Evolutionary conservation across 371 early-diverging fungal genomes (phyloP), one percentile per base, ranked within the genome.

Genomic region (Lichtheimia corymbifera): DNA sequence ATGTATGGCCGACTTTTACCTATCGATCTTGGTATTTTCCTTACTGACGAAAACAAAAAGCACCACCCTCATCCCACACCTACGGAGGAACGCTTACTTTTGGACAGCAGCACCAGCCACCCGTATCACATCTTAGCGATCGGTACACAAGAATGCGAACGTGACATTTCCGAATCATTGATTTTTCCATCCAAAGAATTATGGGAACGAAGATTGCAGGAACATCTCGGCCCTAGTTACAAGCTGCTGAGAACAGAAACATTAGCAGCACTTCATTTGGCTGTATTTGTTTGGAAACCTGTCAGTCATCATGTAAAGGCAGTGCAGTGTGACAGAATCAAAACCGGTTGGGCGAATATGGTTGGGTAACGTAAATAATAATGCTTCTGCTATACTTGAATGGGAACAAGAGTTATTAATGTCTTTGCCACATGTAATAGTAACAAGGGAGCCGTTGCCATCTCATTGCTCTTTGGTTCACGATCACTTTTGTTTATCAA

Each of bases 371-470:
- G 35, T 35, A 35, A 35, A 35, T 35, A 35, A 35, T 35, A 35
- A 68, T 55, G 44, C 50, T 27, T 52, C 22, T 11, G 20, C 20
- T 40, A 17, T 40, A 27, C 20, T 7, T 18, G 5, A 17, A 22
- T 22, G 22, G 22, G 22, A 22, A 22, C 3, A 53, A 27, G 7
- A 24, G n/a, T 24, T 24, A 20, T n/a, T 40, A 35, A 14, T 6
- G 2, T n/a, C 2, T 17, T 40, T 55, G 28, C 40, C 28, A n/a
- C 28, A 14, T 6, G 4, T 15, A 17, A 17, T 50, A 93, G 93
- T 4, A 93, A 92, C 67, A 93, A 93, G 64, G 94, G 94, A 0
- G 91, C 87, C 15, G 90, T 93, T 15, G 91, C 89, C 1, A 69
- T 91, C 45, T 80, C 87, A 1, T 63, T 92, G 13, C 64, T 76